Conservation (phyloP, 495 filamentous ascomycete genomes). For the Penicillium mononematosum region DNA sequence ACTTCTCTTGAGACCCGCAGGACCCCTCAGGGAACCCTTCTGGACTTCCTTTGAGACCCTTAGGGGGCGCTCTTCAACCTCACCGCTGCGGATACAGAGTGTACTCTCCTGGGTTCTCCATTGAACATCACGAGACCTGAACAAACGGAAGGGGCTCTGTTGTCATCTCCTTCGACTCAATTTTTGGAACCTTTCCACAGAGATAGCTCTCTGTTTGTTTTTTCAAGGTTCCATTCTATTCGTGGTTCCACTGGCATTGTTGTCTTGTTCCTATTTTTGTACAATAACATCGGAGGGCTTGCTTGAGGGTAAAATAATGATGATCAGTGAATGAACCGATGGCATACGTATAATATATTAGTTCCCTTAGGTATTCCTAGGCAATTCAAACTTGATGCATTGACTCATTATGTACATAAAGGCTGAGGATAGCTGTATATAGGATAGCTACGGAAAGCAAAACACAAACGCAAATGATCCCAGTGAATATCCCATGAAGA, state of each 20-base stretch:
- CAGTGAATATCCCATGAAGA: constrained; percentile 2
- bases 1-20: no score
- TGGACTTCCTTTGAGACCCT: no score
- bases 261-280: background rate
- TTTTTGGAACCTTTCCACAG: background rate
- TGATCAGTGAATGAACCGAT: background rate
- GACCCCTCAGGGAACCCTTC: no score
- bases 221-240: background rate
- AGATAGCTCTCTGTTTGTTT: background rate
- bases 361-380: background rate
- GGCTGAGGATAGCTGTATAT: background rate
- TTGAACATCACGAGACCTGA: background rate
- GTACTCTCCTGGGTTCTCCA: background rate
- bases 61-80: no score
- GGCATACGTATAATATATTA: background rate
- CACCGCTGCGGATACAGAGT: background rate
- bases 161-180: background rate
- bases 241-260: background rate
- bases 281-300: background rate
- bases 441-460: background rate
- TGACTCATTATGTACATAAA: background rate
- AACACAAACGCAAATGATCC: background rate
- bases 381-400: background rate
- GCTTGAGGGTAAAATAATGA: background rate
- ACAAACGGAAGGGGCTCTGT: background rate